Conservation (phyloP, 2,329 filamentous ascomycete species). For the Aspergillus niger region DNA sequence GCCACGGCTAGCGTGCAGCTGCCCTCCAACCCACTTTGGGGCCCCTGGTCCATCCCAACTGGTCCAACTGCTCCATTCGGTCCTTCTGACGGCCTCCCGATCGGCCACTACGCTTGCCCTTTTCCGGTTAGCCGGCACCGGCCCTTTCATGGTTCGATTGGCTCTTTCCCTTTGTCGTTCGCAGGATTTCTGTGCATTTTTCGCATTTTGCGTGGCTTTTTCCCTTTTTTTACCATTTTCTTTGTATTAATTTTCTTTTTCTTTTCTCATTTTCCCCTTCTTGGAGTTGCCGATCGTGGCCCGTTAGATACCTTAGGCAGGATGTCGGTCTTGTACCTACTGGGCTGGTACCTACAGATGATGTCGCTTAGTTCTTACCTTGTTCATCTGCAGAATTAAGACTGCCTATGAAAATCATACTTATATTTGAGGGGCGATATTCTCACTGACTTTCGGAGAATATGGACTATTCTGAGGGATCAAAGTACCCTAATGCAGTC, state of each 20-base stretch:
- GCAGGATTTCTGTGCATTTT: not conserved
- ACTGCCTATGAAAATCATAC: not conserved
- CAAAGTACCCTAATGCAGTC: too few relatives aligned
- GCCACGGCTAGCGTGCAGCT: conserved; percentile 26
- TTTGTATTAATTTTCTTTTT: too few relatives aligned
- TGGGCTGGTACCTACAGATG: not conserved
- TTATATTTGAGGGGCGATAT: not conserved
- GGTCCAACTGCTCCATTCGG: not conserved
- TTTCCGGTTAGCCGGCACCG: conserved; percentile 2
- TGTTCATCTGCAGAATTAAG: not conserved
- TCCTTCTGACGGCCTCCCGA: conserved; percentile 19
- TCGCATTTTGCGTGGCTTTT: not conserved
- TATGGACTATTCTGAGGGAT: too few relatives aligned
- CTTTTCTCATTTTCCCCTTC: too few relatives aligned
- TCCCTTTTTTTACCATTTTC: too few relatives aligned
- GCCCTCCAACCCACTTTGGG: conserved; percentile 16
- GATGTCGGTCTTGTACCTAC: too few relatives aligned
- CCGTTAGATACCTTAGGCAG: too few relatives aligned
- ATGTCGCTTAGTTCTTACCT: not conserved
- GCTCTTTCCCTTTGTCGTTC: not conserved
- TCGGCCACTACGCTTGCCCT: conserved; percentile 21
- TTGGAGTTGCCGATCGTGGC: too few relatives aligned
- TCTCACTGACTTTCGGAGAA: too few relatives aligned
- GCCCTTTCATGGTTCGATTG: conserved; percentile 5
- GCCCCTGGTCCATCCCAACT: conserved; percentile 14